Evolutionary conservation across 2,329 filamentous ascomycete species (phyloP).

Genomic region (Volutella citrinella): DNA sequence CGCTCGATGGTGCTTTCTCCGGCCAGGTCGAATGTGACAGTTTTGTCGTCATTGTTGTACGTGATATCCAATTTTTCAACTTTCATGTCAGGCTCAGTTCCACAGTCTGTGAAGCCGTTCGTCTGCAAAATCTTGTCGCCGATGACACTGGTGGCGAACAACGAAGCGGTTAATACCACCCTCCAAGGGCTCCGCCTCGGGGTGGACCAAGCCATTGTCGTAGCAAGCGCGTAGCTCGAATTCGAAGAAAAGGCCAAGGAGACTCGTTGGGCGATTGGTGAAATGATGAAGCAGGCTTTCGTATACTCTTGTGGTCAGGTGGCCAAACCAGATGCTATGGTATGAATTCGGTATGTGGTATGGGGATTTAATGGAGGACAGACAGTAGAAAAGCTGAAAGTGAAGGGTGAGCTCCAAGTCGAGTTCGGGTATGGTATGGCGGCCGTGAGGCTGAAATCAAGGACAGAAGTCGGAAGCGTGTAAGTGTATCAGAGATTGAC

Average conservation of each 20-base stretch:
- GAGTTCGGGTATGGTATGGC: no score
- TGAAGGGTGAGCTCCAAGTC: no score
- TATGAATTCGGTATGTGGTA: no score
- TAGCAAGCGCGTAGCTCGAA: no score
- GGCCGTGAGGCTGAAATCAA: no score
- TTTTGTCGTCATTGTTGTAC: conserved; percentile 73
- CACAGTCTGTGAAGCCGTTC: conserved; percentile 74
- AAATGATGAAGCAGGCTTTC: not conserved
- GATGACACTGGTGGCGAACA: conserved; percentile 47
- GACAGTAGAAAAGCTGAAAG: no score
- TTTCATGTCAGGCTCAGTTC: conserved; percentile 50
- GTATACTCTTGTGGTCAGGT: not conserved
- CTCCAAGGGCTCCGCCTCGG: conserved; percentile 29
- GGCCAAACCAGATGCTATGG: no score
- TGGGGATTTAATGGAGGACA: no score
- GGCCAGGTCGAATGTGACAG: conserved; percentile 76
- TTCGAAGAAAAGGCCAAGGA: conserved; percentile 17
- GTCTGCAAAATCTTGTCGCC: conserved; percentile 75
- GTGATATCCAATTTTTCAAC: conserved; percentile 73
- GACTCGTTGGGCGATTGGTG: conserved; percentile 23
- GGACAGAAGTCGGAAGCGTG: not conserved
- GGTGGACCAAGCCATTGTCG: conserved; percentile 31
- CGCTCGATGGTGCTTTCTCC: conserved; percentile 71
- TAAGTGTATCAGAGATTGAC: no score
- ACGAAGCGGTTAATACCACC: conserved; percentile 32